phyloP scores from a whole-genome alignment of 2,329 filamentous ascomycete species.

The Ambrosiella beaveri region DNA sequence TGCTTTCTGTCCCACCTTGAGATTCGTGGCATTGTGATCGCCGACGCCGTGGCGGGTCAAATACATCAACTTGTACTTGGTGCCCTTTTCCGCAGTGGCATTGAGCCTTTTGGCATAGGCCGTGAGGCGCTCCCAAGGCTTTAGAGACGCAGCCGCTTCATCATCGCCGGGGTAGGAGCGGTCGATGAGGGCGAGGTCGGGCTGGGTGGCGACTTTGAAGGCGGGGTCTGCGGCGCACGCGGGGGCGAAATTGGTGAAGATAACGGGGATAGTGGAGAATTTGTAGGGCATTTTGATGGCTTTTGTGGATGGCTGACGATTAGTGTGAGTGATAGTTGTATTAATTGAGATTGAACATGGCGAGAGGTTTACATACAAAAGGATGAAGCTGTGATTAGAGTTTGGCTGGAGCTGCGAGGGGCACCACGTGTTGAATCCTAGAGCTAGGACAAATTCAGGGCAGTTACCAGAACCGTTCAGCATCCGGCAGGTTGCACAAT shows the following conservation, averaged over 20 bases:
- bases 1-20: slow-evolving; percentile 36
- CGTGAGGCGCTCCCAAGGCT: slow-evolving; percentile 35
- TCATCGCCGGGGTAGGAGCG: slow-evolving; percentile 23
- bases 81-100: slow-evolving; percentile 22
- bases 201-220: slow-evolving; percentile 23
- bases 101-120: slow-evolving; percentile 31
- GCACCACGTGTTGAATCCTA: too few relatives aligned
- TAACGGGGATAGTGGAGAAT: slow-evolving; percentile 24
- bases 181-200: slow-evolving; percentile 36
- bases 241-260: slow-evolving; percentile 29
- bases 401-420: too few relatives aligned
- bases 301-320: neutral
- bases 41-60: slow-evolving; percentile 42
- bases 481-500: neutral
- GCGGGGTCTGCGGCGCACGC: slow-evolving; percentile 17
- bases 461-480: too few relatives aligned
- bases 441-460: too few relatives aligned
- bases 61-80: slow-evolving; percentile 36
- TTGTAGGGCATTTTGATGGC: slow-evolving; percentile 13
- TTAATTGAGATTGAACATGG: neutral
- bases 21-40: slow-evolving; percentile 30
- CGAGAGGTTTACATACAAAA: too few relatives aligned
- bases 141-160: slow-evolving; percentile 17
- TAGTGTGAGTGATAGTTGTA: neutral
- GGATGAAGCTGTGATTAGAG: too few relatives aligned